A percentile compares a stretch with the other conserved stretches of the same genome.
phyloP scores from a whole-genome alignment of 2,329 filamentous ascomycete genomes.

The Sporothrix brasiliensis region DNA sequence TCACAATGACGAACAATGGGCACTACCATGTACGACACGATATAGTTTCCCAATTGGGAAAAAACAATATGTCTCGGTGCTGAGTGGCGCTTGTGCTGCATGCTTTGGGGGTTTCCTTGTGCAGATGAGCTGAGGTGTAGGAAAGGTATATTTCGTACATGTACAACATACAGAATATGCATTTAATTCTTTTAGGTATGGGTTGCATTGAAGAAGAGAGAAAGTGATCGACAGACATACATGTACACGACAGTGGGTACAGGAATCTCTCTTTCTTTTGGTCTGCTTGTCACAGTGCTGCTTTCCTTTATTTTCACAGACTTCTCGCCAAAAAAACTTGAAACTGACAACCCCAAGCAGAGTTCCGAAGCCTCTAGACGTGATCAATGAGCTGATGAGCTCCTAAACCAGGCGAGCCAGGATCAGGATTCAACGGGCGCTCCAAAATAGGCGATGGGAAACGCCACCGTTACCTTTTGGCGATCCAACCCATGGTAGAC shows the following conservation, averaged over 20 bases:
- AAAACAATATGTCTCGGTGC: not conserved
- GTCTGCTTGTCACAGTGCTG: not conserved
- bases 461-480: conserved; percentile 4
- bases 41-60: conserved; percentile 2
- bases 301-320: not conserved
- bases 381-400: too few species aligned
- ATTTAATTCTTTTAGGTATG: not conserved
- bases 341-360: not conserved
- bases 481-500: not conserved
- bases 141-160: too few species aligned
- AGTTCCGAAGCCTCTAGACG: not conserved
- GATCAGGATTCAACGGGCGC: not conserved
- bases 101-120: not conserved
- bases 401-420: too few species aligned
- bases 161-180: too few species aligned
- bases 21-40: not conserved
- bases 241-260: not conserved
- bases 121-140: not conserved
- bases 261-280: not conserved
- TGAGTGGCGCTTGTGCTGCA: conserved; percentile 15
- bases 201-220: not conserved
- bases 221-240: not conserved
- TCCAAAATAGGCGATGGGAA: not conserved
- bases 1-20: not conserved
- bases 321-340: not conserved